Base-by-base conservation (phyloP, 495 filamentous ascomycete genomes). In the Aspergillus sparsus region DNA sequence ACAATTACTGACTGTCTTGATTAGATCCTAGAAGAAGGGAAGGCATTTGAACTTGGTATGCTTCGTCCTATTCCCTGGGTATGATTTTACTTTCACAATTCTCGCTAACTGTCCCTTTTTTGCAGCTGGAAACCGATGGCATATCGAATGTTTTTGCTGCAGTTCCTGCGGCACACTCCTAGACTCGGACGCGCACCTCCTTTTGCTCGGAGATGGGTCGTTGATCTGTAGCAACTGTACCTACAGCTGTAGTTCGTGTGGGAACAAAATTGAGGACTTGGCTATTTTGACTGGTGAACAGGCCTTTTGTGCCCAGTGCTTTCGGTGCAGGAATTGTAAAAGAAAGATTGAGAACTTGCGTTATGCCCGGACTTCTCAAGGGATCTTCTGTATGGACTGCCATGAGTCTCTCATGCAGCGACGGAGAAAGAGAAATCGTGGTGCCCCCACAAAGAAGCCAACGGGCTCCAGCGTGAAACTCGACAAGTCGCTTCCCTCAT, bases 171-270 rank as follows among this genome's bases (percentile, higher is more conserved):
- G 85, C 59, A 96, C 93, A 36, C 84, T 98, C 32, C 89, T 99
- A 74, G 95, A 99, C 76, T 97, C 94, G 39, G 95, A 99, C 71
- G 95, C 95, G 62, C 97, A 99, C 72, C 89, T 99, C 37, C 84
- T 99, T 42, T 86, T 99, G 15, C 90, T 99, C 55, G 95, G 94
- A 66, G 95, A 99, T 73, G 95, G 94, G 42, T 97, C 94, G 6
- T 83, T 99, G 56, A 98, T 99, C 62, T 99, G 95, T 80, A 97
- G 96, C 77, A 95, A 96, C 70, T 99, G 95, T 79, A 99, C 95
- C 42, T 99, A 99, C 75, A 97, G 92, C 80, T 99, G 95, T 78
- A 97, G 89, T 72, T 93, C 92, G 45, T 99, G 95, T 72, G 86
- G 86, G 34, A 92, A 96, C 71, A 99, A 99, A 80, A 99, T 99